Evolutionary conservation across 495 filamentous ascomycete genomes (phyloP).

Genomic region (Penicillium diatomitis): DNA sequence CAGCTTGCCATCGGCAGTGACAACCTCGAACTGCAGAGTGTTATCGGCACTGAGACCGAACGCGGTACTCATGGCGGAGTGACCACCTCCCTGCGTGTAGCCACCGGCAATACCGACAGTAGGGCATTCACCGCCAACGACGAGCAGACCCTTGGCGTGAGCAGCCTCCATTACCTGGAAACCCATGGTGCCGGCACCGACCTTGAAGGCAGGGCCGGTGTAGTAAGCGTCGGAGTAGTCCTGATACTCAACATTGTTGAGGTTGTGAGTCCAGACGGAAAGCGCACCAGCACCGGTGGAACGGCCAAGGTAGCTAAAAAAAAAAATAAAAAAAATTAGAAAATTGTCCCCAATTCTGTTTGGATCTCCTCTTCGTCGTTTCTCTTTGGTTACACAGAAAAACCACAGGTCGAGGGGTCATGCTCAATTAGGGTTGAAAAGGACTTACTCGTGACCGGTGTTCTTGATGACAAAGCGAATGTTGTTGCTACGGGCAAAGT

Average conservation of each 20-base stretch:
- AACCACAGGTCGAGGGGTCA: too few relatives aligned
- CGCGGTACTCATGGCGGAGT: constrained; percentile 41
- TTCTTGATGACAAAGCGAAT: constrained; percentile 57
- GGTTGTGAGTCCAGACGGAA: constrained; percentile 48
- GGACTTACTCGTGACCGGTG: constrained; percentile 46
- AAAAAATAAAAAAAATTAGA: too few relatives aligned
- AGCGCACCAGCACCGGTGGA: constrained; percentile 51
- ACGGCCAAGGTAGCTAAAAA: constrained; percentile 48
- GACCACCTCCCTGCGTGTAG: constrained; percentile 55
- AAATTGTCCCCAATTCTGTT: too few relatives aligned
- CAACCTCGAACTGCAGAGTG: constrained; percentile 52
- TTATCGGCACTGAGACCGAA: constrained; percentile 58
- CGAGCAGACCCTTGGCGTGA: constrained; percentile 16
- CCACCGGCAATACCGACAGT: constrained; percentile 45
- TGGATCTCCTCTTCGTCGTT: background rate
- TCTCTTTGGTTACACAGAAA: too few relatives aligned
- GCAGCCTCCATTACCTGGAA: constrained; percentile 41
- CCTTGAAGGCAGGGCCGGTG: constrained; percentile 43
- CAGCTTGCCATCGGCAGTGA: constrained; percentile 45
- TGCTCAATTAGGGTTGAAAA: background rate
- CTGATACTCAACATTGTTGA: constrained; percentile 37
- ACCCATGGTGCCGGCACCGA: constrained; percentile 46
- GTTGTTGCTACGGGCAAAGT: constrained; percentile 48
- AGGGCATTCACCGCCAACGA: constrained; percentile 31
- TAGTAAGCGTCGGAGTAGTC: constrained; percentile 34